phyloP scores from a whole-genome alignment of 1,284 basidiomycete genomes.

The Thelephora terrestris region DNA sequence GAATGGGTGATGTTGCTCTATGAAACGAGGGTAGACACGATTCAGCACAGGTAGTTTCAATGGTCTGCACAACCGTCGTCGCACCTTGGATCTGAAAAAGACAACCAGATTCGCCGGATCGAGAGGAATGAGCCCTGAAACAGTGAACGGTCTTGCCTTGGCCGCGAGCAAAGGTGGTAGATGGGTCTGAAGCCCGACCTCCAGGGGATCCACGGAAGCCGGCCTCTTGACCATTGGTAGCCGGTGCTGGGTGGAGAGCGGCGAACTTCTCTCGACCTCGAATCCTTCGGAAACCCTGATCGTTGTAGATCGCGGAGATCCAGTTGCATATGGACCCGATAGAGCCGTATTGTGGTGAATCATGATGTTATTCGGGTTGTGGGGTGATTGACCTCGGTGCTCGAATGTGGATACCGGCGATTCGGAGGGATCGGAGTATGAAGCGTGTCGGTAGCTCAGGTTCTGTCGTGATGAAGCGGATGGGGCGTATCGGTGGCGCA shows the following conservation, averaged over 20 bases:
- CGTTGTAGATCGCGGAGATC: constrained; percentile 18
- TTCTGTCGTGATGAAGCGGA: no score
- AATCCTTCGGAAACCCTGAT: constrained; percentile 25
- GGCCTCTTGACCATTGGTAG: constrained; percentile 19
- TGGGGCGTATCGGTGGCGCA: no score
- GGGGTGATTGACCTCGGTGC: no score
- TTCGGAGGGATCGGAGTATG: no score
- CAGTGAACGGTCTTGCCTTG: constrained; percentile 53
- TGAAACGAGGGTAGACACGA: constrained; percentile 1
- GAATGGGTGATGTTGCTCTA: constrained; percentile 72
- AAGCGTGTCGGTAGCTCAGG: no score
- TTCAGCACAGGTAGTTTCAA: constrained; percentile 4
- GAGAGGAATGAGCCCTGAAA: constrained; percentile 59
- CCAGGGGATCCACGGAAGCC: constrained; percentile 35
- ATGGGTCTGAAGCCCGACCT: constrained; percentile 43
- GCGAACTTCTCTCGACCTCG: constrained; percentile 45
- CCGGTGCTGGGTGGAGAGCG: constrained; percentile 14
- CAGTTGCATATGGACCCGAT: background rate
- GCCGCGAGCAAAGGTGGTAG: constrained; percentile 46
- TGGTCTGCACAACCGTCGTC: constrained; percentile 11
- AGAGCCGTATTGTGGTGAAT: background rate
- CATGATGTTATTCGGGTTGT: no score
- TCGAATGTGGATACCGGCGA: no score
- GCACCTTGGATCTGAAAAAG: constrained; percentile 71
- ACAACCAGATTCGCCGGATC: constrained; percentile 57